Conservation (phyloP, 495 filamentous ascomycete genomes). For the Polyplosphaeria fusca region DNA sequence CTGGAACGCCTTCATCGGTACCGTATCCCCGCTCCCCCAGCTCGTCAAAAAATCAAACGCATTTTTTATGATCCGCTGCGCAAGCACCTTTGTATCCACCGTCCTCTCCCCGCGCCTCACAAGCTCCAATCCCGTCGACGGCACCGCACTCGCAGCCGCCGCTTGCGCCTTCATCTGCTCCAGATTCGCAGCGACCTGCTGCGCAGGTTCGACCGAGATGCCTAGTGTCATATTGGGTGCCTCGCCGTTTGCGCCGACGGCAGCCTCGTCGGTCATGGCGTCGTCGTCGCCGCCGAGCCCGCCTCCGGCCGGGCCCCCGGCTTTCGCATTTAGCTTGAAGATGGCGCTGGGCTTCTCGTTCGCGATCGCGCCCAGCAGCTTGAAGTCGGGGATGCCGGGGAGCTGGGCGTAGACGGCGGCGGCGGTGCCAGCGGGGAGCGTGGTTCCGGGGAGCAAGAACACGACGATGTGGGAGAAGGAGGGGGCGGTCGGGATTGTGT, state of each 20-base stretch:
- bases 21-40: constrained; percentile 77
- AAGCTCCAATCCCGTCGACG: constrained; percentile 36
- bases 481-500: constrained; percentile 56
- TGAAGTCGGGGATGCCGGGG: constrained; percentile 58
- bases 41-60: constrained; percentile 96
- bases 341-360: constrained; percentile 86
- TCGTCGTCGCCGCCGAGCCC: constrained; percentile 46
- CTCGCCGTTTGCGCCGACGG: constrained; percentile 6
- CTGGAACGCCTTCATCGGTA: constrained; percentile 85
- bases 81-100: constrained; percentile 68
- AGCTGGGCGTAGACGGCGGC: constrained; percentile 86
- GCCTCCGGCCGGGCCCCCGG: constrained; percentile 35
- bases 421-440: constrained; percentile 70
- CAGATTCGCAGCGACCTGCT: constrained; percentile 67
- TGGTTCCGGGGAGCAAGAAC: constrained; percentile 79
- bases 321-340: constrained; percentile 60
- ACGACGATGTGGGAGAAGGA: constrained; percentile 77
- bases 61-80: constrained; percentile 89
- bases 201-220: constrained; percentile 74
- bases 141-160: constrained; percentile 26
- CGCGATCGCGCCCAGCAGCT: constrained; percentile 81
- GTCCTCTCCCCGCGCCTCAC: constrained; percentile 28
- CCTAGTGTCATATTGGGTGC: constrained; percentile 63
- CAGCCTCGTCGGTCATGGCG: constrained; percentile 40
- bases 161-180: constrained; percentile 52